Conservation (phyloP, 768 basidiomycete species). For the Auricularia auricula-judae region DNA sequence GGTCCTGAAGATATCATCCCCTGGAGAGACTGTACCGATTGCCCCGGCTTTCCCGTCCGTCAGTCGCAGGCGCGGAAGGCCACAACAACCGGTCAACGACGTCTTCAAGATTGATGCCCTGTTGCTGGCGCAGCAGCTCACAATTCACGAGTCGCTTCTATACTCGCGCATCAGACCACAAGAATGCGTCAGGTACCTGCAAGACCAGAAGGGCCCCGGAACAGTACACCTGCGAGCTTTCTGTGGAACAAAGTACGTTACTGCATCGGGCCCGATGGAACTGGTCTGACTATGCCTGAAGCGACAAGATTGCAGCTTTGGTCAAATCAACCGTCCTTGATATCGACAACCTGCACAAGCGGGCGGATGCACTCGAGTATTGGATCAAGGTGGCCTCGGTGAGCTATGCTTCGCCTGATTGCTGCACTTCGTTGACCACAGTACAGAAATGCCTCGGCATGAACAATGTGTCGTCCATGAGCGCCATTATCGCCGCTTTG, state of each 20-base stretch:
- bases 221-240: slow-evolving; percentile 31
- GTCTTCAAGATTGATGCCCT: slow-evolving; percentile 53
- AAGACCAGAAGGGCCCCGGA: slow-evolving; percentile 22
- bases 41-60: neutral
- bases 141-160: slow-evolving; percentile 55
- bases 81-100: slow-evolving; percentile 45
- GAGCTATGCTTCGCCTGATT: slow-evolving; percentile 12
- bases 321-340: slow-evolving; percentile 54
- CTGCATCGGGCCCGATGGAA: slow-evolving; percentile 2
- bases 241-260: slow-evolving; percentile 12
- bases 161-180: slow-evolving; percentile 60
- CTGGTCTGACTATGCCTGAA: slow-evolving; percentile 30
- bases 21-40: neutral
- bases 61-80: slow-evolving; percentile 27
- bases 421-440: slow-evolving; percentile 5
- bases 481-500: slow-evolving; percentile 52
- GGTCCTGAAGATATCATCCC: neutral
- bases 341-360: slow-evolving; percentile 36
- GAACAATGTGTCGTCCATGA: slow-evolving; percentile 59
- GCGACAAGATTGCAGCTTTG: slow-evolving; percentile 55
- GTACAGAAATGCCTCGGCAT: slow-evolving; percentile 50
- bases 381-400: slow-evolving; percentile 78
- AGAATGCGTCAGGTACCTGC: slow-evolving; percentile 62
- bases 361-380: slow-evolving; percentile 51
- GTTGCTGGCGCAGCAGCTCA: slow-evolving; percentile 71